A percentile compares a stretch with the other conserved stretches of the same genome.
phyloP scores from a whole-genome alignment of 2,329 filamentous ascomycete genomes.

The Periconia sp. region DNA sequence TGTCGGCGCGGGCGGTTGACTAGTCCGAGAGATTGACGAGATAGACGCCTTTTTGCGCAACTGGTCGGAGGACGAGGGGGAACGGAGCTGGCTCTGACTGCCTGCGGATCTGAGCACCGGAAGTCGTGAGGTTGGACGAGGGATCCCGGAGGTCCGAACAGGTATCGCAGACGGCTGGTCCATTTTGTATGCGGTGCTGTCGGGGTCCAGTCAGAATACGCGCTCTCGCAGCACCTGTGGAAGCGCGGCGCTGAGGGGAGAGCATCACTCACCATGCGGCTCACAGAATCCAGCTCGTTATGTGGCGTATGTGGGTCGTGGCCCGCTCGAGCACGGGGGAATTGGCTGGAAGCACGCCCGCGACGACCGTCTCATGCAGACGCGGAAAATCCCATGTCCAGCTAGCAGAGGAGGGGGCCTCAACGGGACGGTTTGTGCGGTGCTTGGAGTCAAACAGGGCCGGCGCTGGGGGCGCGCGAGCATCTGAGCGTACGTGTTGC shows the following conservation, averaged over 20 bases:
- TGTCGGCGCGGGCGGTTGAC: conserved; percentile 15
- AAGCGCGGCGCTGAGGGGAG: too few relatives aligned
- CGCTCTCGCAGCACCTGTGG: too few relatives aligned
- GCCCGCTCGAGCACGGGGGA: too few relatives aligned
- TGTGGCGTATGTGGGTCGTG: too few relatives aligned
- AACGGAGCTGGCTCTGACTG: conserved; percentile 49
- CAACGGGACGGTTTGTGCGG: too few relatives aligned
- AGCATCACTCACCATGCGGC: too few relatives aligned
- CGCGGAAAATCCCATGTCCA: conserved; percentile 9
- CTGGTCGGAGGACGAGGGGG: conserved; percentile 55
- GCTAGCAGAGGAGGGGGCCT: conserved; percentile 11
- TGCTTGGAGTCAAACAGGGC: too few relatives aligned
- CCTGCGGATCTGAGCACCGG: conserved; percentile 53
- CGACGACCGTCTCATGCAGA: conserved; percentile 10
- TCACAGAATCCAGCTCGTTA: too few relatives aligned
- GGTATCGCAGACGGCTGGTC: conserved; percentile 37
- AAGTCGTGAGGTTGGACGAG: conserved; percentile 59
- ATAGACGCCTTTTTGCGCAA: conserved; percentile 30
- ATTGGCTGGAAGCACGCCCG: too few relatives aligned
- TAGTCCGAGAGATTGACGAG: conserved; percentile 27
- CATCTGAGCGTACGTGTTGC: too few relatives aligned
- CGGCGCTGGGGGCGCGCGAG: neutral
- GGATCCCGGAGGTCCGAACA: conserved; percentile 48
- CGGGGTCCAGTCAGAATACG: too few relatives aligned
- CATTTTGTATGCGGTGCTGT: conserved; percentile 36